Conservation (phyloP, 805 yeast species). For the Ogataea henricii region DNA sequence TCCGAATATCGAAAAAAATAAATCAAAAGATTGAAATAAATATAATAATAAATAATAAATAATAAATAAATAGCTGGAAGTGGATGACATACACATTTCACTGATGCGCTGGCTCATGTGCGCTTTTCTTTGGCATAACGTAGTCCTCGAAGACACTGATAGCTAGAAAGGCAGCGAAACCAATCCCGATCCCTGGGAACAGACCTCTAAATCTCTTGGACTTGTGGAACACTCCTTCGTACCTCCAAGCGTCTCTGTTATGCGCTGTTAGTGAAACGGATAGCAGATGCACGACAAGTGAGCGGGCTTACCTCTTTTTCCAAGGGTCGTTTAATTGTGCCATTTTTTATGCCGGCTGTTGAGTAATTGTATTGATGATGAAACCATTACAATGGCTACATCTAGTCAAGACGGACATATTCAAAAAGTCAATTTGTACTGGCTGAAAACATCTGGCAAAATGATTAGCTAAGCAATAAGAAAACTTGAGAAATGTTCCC, state of each 20-base stretch:
- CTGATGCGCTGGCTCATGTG: constrained; percentile 9
- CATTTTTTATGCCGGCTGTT: constrained; percentile 24
- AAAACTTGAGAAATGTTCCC: no score
- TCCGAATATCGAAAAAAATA: not conserved
- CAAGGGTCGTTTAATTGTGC: constrained; percentile 43
- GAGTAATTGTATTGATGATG: not conserved
- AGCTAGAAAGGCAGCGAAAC: constrained; percentile 70
- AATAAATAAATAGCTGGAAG: not conserved
- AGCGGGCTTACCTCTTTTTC: constrained; percentile 42
- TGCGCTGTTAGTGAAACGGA: not conserved
- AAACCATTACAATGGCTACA: not conserved
- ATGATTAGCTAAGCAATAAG: no score
- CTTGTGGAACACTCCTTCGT: constrained; percentile 77
- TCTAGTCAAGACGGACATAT: not conserved
- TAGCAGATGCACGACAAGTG: not conserved
- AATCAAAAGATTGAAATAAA: not conserved
- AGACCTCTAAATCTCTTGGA: constrained; percentile 66
- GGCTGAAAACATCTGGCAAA: not conserved
- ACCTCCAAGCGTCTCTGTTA: constrained; percentile 89
- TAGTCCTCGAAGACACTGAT: constrained; percentile 65
- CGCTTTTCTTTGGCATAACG: constrained; percentile 26
- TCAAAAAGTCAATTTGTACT: constrained; percentile 5
- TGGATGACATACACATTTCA: not conserved
- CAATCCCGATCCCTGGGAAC: constrained; percentile 81
- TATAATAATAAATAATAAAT: constrained; percentile 9